Evolutionary conservation across 257 asterid genomes (phyloP), one percentile per base, ranked within the genome.

Genomic region (Linaria vulgaris): DNA sequence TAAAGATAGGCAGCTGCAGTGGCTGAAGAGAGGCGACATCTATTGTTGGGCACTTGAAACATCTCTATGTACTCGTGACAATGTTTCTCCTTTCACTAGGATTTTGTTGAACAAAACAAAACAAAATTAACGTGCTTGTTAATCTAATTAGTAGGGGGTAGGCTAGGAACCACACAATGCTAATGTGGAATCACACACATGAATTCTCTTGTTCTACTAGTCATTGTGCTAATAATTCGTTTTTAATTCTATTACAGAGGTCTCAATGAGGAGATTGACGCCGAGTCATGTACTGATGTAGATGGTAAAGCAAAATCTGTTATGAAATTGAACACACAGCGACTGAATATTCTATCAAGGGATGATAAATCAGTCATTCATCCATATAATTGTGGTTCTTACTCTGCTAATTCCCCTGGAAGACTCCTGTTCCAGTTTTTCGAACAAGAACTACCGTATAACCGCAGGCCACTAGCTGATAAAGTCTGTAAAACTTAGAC

Each of bases 391-490:
- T 72, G 61, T 70, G 85, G 74, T 69, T 69, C 77, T 59, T 84
- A 69, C 31, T 46, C 19, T 69, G 60, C 70, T 50, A 66, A 53
- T 62, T 77, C 76, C 13, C 76, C 69, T 51, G 81, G 82, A 50
- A 19, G 1, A 43, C 90, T 80, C 15, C 53, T 67, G 56, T 81
- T 86, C 72, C 88, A 88, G 59, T 86, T 72, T 63, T 15, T 88
- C 66, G 98, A 91, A 71, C 61, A 61, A 15, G 96, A 86, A 22
- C 84, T 44, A 61, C 98, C 95, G 8, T 71, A 74, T 69, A 52
- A 64, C 52, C 96, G 96, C 44, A 74, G 78, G 76, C 88, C 98
- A 56, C 69, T 91, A 19, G 17, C 71, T 54, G 86, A 86, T 64
- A 81, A 81, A 95, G 98, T 88, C 75, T n/a, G 43, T 66, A 22